Base-by-base conservation (phyloP, 257 asterid genomes). In the Jacaranda mimosifolia region DNA sequence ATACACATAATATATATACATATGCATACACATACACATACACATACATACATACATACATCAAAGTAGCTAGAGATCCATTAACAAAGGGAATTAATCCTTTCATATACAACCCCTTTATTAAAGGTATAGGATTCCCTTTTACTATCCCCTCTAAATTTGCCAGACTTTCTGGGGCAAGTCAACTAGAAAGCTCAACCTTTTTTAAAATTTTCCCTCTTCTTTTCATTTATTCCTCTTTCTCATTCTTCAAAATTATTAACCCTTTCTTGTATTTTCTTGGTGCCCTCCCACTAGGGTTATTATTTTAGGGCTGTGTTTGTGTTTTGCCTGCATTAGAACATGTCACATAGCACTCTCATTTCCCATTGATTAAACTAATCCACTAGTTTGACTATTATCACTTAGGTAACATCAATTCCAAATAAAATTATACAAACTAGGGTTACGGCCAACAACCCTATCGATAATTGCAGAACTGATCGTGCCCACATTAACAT, bases 131-230 rank as follows among this genome's bases (percentile, higher is more conserved):
- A 81, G 84, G 96, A 89, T 90, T 85, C 97, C 89, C 89, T 85
- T 90, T 89, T 86, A 73, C 80, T 42, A 65, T 49, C 64, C 83
- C 74, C 86, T 83, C 85, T 74, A 88, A 90, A 83, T 82, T 85
- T 71, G 89, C 75, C 86, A 86, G 81, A 83, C 98, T 91, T 91
- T 88, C 72, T 88, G 48, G 91, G 87, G 85, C 74, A 92, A 91
- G 97, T 92, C 97, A 94, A 90, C 98, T 85, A 81, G 84, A 92
- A 90, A 92, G 92, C 85, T 68, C 59, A 59, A 72, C 83, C 66
- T 85, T 85, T 62, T 63, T 43, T 38, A 68, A 32, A 36, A 17
- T 42, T 56, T n/a, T 11, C 60, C 77, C 70, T 76, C 65, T 13
- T 75, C 75, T 79, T 69, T 81, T 53, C 84, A 78, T 57, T 83